phyloP scores from a whole-genome alignment of 768 basidiomycete genomes.

The Xanthoconium stramineum region DNA sequence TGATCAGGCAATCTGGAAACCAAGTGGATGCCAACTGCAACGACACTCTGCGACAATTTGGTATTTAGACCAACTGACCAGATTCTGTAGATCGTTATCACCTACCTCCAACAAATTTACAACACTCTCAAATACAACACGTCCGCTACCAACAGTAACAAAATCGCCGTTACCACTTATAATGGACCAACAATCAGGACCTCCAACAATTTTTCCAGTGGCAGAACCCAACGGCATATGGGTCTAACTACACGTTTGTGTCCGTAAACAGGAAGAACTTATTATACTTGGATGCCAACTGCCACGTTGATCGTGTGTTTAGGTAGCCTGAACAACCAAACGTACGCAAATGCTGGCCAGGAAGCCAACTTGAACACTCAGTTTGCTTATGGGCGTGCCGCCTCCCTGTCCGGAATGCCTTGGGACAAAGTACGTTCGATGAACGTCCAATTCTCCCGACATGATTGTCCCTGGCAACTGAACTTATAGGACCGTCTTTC shows the following conservation, averaged over 20 bases:
- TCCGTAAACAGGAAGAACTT: constrained; percentile 49
- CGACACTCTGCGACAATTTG: constrained; percentile 18
- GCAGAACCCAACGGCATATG: constrained; percentile 46
- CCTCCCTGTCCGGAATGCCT: constrained; percentile 46
- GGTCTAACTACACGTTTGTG: constrained; percentile 49
- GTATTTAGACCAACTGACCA: not conserved
- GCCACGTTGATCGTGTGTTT: constrained; percentile 8
- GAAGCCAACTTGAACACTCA: constrained; percentile 72
- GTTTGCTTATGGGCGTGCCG: constrained; percentile 59
- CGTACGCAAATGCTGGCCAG: constrained; percentile 42
- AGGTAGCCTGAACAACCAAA: constrained; percentile 66
- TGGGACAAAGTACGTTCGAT: no score
- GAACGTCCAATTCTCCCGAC: no score
- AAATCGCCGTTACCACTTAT: constrained; percentile 55
- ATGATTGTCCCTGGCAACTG: no score
- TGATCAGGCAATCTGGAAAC: constrained; percentile 32
- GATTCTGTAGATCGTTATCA: constrained; percentile 42
- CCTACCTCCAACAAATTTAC: constrained; percentile 54
- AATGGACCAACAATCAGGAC: constrained; percentile 49
- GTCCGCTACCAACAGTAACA: constrained; percentile 39
- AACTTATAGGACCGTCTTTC: no score
- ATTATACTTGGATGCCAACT: not conserved
- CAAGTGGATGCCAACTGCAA: constrained; percentile 49
- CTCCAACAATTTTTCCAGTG: constrained; percentile 48
- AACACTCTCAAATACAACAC: constrained; percentile 48